Evolutionary conservation across 306 rosid species (phyloP).

Genomic region (Spatholobus suberectus): DNA sequence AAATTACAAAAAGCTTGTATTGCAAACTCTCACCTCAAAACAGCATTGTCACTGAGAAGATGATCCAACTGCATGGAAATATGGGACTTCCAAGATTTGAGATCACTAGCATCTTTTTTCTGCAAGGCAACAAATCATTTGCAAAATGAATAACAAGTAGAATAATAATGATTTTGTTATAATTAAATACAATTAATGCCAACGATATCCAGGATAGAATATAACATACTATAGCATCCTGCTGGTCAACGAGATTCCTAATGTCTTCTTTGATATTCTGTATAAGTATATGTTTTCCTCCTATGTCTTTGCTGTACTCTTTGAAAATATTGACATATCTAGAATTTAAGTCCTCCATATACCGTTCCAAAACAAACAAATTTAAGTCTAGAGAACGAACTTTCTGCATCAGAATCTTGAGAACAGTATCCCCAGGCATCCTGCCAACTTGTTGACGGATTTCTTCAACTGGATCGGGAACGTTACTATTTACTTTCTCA

Average conservation of each 20-base stretch:
- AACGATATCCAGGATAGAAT: constrained; percentile 33
- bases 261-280: constrained; percentile 72
- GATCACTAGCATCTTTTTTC: constrained; percentile 66
- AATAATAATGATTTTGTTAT: neutral
- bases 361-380: constrained; percentile 87
- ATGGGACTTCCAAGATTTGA: constrained; percentile 78
- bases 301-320: constrained; percentile 72
- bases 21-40: constrained; percentile 68
- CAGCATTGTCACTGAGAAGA: constrained; percentile 65
- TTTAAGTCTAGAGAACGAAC: constrained; percentile 81
- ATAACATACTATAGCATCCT: constrained; percentile 67
- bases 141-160: constrained; percentile 18
- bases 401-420: constrained; percentile 94
- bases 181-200: neutral
- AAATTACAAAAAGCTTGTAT: neutral
- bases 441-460: constrained; percentile 78
- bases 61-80: constrained; percentile 71
- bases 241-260: constrained; percentile 60
- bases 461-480: constrained; percentile 80
- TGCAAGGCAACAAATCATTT: constrained; percentile 52
- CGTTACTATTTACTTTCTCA: constrained; percentile 53
- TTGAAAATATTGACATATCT: constrained; percentile 76
- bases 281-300: constrained; percentile 57
- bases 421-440: constrained; percentile 98
- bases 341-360: constrained; percentile 77